Conservation (phyloP, 495 filamentous ascomycete species). For the Hypoxylon cercidicola region DNA sequence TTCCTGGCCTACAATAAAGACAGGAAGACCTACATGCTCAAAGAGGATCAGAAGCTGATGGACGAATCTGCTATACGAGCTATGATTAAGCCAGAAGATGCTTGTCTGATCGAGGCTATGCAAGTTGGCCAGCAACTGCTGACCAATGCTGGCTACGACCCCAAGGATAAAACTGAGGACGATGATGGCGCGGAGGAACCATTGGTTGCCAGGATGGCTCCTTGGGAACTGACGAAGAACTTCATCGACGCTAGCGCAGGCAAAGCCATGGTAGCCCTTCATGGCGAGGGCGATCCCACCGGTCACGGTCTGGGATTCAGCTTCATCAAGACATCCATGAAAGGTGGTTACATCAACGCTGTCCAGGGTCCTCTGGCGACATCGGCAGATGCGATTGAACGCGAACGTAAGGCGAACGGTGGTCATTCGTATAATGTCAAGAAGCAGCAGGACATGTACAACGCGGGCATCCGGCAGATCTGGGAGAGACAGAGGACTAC, state of each 20-base stretch:
- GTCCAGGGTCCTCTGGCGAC: conserved; percentile 90
- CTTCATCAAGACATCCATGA: conserved; percentile 98
- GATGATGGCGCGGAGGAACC: conserved; percentile 75
- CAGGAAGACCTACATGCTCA: conserved; percentile 83
- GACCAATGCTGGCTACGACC: conserved; percentile 77
- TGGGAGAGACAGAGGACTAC: conserved; percentile 89
- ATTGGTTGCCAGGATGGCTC: conserved; percentile 75
- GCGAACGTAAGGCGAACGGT: conserved; percentile 85
- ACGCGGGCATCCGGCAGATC: conserved; percentile 84
- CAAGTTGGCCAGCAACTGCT: conserved; percentile 90
- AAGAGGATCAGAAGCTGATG: conserved; percentile 73
- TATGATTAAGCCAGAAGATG: conserved; percentile 94
- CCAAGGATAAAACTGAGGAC: conserved; percentile 67
- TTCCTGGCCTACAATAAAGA: conserved; percentile 90
- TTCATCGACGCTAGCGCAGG: conserved; percentile 92
- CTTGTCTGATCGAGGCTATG: conserved; percentile 95
- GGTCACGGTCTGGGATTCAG: conserved; percentile 93
- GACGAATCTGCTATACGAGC: conserved; percentile 79
- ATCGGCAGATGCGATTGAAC: conserved; percentile 71
- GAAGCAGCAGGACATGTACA: conserved; percentile 87
- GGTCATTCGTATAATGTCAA: conserved; percentile 98
- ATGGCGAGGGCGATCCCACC: conserved; percentile 95
- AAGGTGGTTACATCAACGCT: conserved; percentile 92
- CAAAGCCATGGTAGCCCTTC: conserved; percentile 95
- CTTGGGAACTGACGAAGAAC: conserved; percentile 94